Base-by-base conservation (phyloP, 106 monocot species). In the Dendrobium catenatum region DNA sequence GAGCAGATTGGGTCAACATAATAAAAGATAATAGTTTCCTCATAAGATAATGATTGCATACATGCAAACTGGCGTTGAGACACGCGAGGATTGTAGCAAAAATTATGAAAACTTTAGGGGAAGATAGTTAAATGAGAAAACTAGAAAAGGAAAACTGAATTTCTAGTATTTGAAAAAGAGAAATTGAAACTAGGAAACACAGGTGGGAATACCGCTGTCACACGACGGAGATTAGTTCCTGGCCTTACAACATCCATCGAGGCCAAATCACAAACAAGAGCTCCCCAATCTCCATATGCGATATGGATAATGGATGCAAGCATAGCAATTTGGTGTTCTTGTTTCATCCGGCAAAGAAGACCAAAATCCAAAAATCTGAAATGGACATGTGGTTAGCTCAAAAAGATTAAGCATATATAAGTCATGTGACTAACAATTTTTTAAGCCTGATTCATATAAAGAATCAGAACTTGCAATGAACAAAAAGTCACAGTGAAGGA, bases 341-440 rank as follows among this genome's bases (percentile, higher is more conserved):
- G 89, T 83, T 97, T 89, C 94, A 97, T 94, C 79, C 86, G 90
- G 75, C 94, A 97, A 86, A 97, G 86, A 84, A 97, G 89, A 79
- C 96, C 96, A 88, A 96, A 97, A 89, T 97, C 96, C 42, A 97
- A 84, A 92, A 97, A 92, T 84, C 96, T 97, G 85, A 83, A 81
- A 85, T 15, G 42, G 9, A 67, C 40, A 59, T 79, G 29, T 80
- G 31, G 13, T 72, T 72, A 68, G 27, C 68, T 33, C 37, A 72
- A 40, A 33, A 72, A 72, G 37, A 72, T 72, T 72, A 72, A 26
- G 72, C 72, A 72, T 72, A 4, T 40, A 40, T 31, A 41, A 33
- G 1, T 24, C 9, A 51, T 1, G 26, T 64, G 64, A 64, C 64
- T 15, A 64, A 64, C 2, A n/a, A 64, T 24, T 64, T 64, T 15